Evolutionary conservation across 371 early-diverging fungal species (phyloP), one percentile per base, ranked within the genome.

Genomic region (Circinella umbellata): DNA sequence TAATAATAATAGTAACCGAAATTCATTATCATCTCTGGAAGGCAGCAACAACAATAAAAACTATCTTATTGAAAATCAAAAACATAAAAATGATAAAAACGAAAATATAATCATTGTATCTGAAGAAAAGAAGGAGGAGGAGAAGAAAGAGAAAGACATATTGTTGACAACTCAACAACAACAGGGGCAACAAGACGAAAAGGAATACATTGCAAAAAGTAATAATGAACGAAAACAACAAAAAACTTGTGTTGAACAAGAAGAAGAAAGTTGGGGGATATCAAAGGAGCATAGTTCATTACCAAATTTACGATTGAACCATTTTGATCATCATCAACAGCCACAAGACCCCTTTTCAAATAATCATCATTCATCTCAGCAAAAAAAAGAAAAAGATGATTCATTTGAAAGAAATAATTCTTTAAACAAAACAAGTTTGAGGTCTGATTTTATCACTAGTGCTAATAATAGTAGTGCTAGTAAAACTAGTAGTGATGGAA

Each of bases 231-330:
- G 6, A 18, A 7, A 34, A 1, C n/a, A 57, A 18, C 27, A 57
- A 54, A 18, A 54, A n/a, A 10, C 57, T n/a, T 34, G 57, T 34
- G 51, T 15, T 51, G 4, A 51, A 51, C 51, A 14, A 51, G 57
- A 27, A 57, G 8, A 57, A 57, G 57, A 57, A n/a, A 34, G n/a
- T 34, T 34, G 57, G 57, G 57, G 57, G 57, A 57, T 34, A n/a
- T 34, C 57, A 34, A 57, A 14, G 35, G 34, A 57, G 5, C 14
- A 18, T 57, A 18, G 53, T 15, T 34, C 35, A 10, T 20, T 34
- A 27, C 57, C 57, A 57, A 57, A 34, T n/a, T 57, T 57, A 34
- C 57, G 57, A 57, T 18, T 53, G n/a, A 6, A 53, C 20, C 53
- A 18, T 53, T 15, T n/a, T n/a, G n/a, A 15, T 8, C 53, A 18